Evolutionary conservation across 208 protist species (phyloP).

Genomic region (Acanthamoeba castellanii): DNA sequence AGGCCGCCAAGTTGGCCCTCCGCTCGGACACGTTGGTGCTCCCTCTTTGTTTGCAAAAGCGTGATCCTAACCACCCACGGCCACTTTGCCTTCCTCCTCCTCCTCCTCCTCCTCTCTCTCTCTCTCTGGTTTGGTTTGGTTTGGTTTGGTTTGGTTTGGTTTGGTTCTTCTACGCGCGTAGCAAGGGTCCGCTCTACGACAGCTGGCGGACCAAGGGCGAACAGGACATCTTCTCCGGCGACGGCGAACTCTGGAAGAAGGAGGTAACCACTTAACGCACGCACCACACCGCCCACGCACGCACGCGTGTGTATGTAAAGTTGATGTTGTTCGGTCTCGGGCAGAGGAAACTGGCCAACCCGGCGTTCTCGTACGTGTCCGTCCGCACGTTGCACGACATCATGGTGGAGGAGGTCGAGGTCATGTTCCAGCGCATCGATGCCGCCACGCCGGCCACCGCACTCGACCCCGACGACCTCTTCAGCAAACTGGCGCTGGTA

Average conservation of each 20-base stretch:
- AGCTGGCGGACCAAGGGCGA: slow-evolving; percentile 28
- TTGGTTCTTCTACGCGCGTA: background rate
- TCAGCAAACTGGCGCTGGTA: slow-evolving; percentile 53
- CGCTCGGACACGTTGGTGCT: background rate
- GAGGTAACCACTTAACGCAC: background rate
- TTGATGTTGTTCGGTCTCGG: background rate
- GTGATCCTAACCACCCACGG: too few species aligned
- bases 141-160: too few species aligned
- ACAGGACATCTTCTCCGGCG: slow-evolving; percentile 38
- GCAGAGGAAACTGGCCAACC: slow-evolving; percentile 12
- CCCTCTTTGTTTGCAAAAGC: background rate
- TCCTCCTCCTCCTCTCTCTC: too few species aligned
- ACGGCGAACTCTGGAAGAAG: slow-evolving; percentile 47
- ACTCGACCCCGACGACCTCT: slow-evolving; percentile 27
- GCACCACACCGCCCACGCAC: background rate
- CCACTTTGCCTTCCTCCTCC: background rate
- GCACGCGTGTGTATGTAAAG: background rate
- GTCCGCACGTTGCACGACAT: slow-evolving; percentile 40
- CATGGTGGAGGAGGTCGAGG: slow-evolving; percentile 36
- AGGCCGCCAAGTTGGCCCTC: background rate
- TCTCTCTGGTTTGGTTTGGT: too few species aligned
- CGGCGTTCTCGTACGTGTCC: slow-evolving; percentile 4
- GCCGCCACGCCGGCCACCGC: background rate
- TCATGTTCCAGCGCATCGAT: slow-evolving; percentile 45
- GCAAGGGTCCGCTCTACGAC: slow-evolving; percentile 32